Evolutionary conservation across 2,329 filamentous ascomycete genomes (phyloP).

Genomic region (Coleophoma crateriformis): DNA sequence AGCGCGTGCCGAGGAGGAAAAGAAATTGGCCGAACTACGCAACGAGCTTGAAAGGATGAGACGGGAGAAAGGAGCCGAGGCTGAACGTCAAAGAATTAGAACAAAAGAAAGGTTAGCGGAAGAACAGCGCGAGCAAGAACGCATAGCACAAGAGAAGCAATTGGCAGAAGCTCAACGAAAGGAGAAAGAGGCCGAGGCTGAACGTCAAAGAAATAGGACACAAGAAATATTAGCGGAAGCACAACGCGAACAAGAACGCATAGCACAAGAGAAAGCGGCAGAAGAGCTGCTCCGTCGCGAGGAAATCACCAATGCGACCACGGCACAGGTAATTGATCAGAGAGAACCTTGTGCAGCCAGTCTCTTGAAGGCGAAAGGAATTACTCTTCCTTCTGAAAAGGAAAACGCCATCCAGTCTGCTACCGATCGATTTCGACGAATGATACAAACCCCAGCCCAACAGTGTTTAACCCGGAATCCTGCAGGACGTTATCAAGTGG

Average conservation of each 20-base stretch:
- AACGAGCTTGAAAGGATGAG: not conserved
- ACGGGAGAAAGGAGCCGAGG: not conserved
- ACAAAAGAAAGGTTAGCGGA: not conserved
- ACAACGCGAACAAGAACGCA: not conserved
- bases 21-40: not conserved
- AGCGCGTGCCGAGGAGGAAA: not conserved
- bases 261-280: not conserved
- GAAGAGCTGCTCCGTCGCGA: not conserved
- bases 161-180: not conserved
- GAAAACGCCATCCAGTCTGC: not conserved
- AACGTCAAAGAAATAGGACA: not conserved
- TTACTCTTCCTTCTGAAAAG: not conserved
- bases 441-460: not conserved
- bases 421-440: slow-evolving; percentile 1
- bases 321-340: no score
- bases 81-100: not conserved
- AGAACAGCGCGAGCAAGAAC: not conserved
- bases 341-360: no score
- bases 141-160: not conserved
- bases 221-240: not conserved
- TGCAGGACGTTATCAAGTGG: no score
- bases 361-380: not conserved
- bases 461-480: not conserved
- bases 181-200: not conserved
- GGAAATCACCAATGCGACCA: no score